Base-by-base conservation (phyloP, 441 rosid genomes). In the Isatis lusitanica region DNA sequence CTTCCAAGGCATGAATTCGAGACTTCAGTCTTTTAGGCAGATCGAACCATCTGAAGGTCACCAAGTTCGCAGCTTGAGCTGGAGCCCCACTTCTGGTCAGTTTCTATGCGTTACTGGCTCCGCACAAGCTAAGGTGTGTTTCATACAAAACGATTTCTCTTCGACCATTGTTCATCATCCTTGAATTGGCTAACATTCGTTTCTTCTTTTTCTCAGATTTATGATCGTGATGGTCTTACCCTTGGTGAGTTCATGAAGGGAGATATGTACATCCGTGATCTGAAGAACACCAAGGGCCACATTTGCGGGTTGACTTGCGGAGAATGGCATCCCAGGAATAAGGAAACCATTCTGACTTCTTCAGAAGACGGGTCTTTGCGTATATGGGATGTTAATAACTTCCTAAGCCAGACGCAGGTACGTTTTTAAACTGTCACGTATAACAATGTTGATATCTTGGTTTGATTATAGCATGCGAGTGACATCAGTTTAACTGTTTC, bases 361-460 rank as follows among this genome's bases (percentile, higher is more conserved):
- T 95, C 98, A 0, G 99, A 95, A 83, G 99, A 95, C 70, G 98
- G 99, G 26, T 95, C 97, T 12, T 80, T 95, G 82, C 95, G 98
- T 28, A 84, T 90, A 50, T 95, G 99, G 98, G 99, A 95, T 85
- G 98, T 93, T 44, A 95, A 93, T 82, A 92, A 95, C 72, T 95
- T 95, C 85, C 85, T 87, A 75, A 85, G 89, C 84, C 99, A 95
- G 76, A 93, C 92, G 76, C 97, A 95, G 96, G 98, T 94, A 21
- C 44, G 53, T 46, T 4, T 55, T 10, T 0, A 1, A 0, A 16
- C 61, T 52, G 44, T 60, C 61, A 16, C 65, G 48, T 16, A 9
- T 30, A 7, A 7, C 11, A 15, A 33, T 21, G 28, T 26, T 0
- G 40, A 24, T 24, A 8, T 40, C 18, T 61, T 24, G 9, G 21